Percentiles rank a stretch among this genome's conserved stretches.
Evolutionary conservation across 257 asterid genomes (phyloP).

Genomic region (Nicotiana tomentosiformis): DNA sequence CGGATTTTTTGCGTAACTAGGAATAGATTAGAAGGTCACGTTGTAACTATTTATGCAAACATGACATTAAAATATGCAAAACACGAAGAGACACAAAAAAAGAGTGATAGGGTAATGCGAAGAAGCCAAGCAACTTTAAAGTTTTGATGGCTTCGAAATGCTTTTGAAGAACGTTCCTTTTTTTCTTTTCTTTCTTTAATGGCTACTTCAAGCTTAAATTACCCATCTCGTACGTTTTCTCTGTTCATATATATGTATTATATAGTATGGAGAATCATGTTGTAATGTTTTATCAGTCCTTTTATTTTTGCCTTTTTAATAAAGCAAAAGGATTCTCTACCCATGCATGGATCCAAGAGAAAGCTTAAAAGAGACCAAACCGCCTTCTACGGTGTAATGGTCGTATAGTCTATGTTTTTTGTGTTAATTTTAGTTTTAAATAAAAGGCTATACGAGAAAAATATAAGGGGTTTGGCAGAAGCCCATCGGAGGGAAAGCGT

Average conservation of each 20-base stretch:
- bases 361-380: conserved; percentile 19
- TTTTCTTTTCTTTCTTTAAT: conserved; percentile 7
- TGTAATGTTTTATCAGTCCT: not conserved
- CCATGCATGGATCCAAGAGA: conserved; percentile 37
- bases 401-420: not conserved
- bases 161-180: conserved; percentile 26
- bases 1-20: not conserved
- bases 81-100: conserved; percentile 18
- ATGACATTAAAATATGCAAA: not conserved
- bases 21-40: not conserved
- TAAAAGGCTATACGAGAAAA: not conserved
- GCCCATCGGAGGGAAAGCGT: not conserved
- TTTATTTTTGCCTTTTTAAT: conserved; percentile 9
- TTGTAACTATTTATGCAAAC: not conserved
- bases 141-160: conserved; percentile 27
- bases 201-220: conserved; percentile 14
- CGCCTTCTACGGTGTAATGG: not conserved
- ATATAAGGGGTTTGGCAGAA: not conserved
- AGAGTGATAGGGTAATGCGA: conserved; percentile 17
- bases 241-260: conserved; percentile 13
- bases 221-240: conserved; percentile 39
- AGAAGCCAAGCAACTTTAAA: conserved; percentile 33
- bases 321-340: conserved; percentile 13
- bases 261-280: not conserved
- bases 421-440: not conserved